Evolutionary conservation across 352 stramenopile species (phyloP), one percentile per base, ranked within the genome.

Genomic region (Stramenopiles sp.): DNA sequence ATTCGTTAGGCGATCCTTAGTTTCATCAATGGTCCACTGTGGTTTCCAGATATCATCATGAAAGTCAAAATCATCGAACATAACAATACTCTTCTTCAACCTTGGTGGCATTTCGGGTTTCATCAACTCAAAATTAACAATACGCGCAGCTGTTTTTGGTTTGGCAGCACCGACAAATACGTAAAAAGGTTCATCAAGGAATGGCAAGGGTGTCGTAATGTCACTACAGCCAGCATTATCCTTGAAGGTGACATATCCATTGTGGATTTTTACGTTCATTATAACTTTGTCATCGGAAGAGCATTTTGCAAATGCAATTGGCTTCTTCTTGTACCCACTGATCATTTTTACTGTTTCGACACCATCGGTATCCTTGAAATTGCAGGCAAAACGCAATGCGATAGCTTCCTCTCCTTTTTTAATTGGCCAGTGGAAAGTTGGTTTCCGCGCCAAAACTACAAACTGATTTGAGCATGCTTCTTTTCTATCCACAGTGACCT

Each of bases 1-100:
- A 71, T 71, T 71, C 55, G 55, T 71, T 22, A 25, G 22, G 55
- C 27, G 22, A 25, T 71, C 55, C 22, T 71, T 27, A 71, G 55
- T 71, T 27, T 71, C 27, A 27, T 71, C 55, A 22, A 71, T 25
- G 55, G 22, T 71, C 55, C 55, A 71, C 55, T 71, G 55, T 22
- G 55, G 55, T 71, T 71, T 71, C 55, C 55, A 71, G 55, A 71
- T 71, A 71, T 71, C 27, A 27, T 71, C 55, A 71, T 71, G 55
- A 27, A 71, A 71, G 27, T 71, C 55, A 71, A 71, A 71, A 71
- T 71, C 55, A 27, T 71, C 55, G 55, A 25, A 71, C 55, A 71
- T 25, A 71, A 71, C 27, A 71, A 71, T 27, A 27, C 27, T 71
- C 22, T 27, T 22, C 27, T 22, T 27, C 22, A 71, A 27, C 27